A percentile compares a stretch with the other conserved stretches of the same genome.
Conservation (phyloP, 2,329 filamentous ascomycete genomes). For the Cladophialophora exuberans region DNA sequence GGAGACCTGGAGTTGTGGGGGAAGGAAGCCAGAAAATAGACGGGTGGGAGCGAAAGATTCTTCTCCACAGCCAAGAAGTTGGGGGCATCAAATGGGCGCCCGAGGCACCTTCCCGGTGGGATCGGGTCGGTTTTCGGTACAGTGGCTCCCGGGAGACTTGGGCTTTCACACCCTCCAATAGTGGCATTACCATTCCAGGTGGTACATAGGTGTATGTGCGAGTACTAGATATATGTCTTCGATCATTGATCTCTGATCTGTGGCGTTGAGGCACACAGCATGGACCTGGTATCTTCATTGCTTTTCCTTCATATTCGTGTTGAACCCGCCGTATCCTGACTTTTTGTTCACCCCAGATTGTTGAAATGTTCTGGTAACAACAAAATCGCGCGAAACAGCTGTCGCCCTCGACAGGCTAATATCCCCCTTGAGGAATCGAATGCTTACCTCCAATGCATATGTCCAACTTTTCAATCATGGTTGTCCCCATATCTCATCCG, state of each 20-base stretch:
- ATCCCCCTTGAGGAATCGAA: neutral
- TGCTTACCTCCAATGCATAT: neutral
- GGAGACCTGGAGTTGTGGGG: conserved; percentile 1
- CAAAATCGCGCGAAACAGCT: conserved; percentile 7
- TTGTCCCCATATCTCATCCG: conserved; percentile 68
- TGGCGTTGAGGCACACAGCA: conserved; percentile 1
- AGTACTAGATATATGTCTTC: neutral
- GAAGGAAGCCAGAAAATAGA: neutral
- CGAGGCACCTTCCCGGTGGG: too few relatives aligned
- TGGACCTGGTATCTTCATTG: neutral
- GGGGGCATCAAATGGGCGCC: neutral
- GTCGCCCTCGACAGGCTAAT: neutral
- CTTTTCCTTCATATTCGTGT: conserved; percentile 6
- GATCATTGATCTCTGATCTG: neutral
- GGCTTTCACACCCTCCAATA: too few relatives aligned
- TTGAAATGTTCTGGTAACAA: conserved; percentile 21
- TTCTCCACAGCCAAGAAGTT: too few relatives aligned
- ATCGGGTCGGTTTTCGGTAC: too few relatives aligned
- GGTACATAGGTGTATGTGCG: too few relatives aligned
- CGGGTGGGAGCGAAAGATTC: neutral
- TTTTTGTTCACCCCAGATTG: conserved; percentile 21
- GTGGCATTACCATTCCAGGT: too few relatives aligned
- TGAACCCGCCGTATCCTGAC: conserved; percentile 16
- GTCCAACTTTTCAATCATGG: conserved; percentile 35
- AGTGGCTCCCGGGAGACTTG: too few relatives aligned